Conservation (phyloP, 2,329 filamentous ascomycete species). For the Fusarium tjaetaba region DNA sequence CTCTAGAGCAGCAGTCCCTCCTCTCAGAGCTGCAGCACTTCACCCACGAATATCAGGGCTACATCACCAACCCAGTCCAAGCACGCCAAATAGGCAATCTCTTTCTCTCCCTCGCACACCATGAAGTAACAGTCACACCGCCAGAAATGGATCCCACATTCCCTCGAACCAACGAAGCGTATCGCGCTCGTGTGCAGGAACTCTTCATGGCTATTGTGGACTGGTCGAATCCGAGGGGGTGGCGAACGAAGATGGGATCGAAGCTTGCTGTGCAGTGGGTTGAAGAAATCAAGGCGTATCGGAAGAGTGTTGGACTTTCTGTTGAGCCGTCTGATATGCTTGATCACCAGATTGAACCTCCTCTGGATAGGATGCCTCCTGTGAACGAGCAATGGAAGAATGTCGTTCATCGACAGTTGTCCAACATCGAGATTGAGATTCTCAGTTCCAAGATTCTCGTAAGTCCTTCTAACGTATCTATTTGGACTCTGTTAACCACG, state of each 20-base stretch:
- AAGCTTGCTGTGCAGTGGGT: conserved; percentile 16
- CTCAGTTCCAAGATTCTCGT: conserved; percentile 34
- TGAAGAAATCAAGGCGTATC: not conserved
- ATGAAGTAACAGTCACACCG: not conserved
- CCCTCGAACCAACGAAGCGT: not conserved
- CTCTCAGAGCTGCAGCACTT: not conserved
- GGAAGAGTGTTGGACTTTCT: not conserved
- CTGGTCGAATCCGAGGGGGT: conserved; percentile 24
- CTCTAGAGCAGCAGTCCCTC: not conserved
- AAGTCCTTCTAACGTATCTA: not conserved
- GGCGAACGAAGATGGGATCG: conserved; percentile 35
- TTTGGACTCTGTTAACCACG: too few relatives aligned
- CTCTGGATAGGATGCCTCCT: conserved; percentile 19
- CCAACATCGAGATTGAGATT: conserved; percentile 37
- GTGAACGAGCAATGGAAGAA: conserved; percentile 35
- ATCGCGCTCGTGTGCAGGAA: conserved; percentile 5
- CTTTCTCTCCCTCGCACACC: conserved; percentile 11
- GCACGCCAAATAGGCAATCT: not conserved
- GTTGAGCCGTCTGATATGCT: conserved; percentile 3
- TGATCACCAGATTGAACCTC: conserved; percentile 27
- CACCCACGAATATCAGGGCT: conserved; percentile 20
- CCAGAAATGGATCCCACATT: conserved; percentile 20
- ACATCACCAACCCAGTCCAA: not conserved
- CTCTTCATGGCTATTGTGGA: conserved; percentile 38
- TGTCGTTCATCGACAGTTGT: conserved; percentile 27